Conservation (phyloP, 2,329 filamentous ascomycete genomes). For the Clonostachys sp. region DNA sequence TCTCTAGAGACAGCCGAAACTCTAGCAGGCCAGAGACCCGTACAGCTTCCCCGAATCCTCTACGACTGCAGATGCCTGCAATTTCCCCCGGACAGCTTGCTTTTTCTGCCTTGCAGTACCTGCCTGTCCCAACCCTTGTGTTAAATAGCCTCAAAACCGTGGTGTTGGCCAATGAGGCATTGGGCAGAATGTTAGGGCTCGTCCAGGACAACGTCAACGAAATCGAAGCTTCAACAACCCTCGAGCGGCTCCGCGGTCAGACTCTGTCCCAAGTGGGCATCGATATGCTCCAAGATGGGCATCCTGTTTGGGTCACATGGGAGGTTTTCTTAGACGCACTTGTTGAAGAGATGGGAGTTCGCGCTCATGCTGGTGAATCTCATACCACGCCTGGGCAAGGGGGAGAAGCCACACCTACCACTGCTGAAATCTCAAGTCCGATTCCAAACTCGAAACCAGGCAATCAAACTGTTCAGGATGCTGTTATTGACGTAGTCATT, state of each 20-base stretch:
- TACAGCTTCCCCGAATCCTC: slow-evolving; percentile 29
- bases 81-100: slow-evolving; percentile 51
- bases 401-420: slow-evolving; percentile 30
- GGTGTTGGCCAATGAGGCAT: slow-evolving; percentile 70
- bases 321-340: slow-evolving; percentile 53
- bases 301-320: slow-evolving; percentile 54
- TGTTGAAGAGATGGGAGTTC: slow-evolving; percentile 32
- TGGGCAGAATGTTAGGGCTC: slow-evolving; percentile 64
- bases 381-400: slow-evolving; percentile 10
- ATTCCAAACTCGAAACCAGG: slow-evolving; percentile 3
- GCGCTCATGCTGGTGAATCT: slow-evolving; percentile 11
- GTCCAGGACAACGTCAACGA: slow-evolving; percentile 32
- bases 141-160: slow-evolving; percentile 66
- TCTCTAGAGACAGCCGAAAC: slow-evolving; percentile 12
- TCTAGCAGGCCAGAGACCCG: slow-evolving; percentile 8
- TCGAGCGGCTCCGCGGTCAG: slow-evolving; percentile 60
- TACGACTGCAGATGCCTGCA: slow-evolving; percentile 36
- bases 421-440: slow-evolving; percentile 2
- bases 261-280: slow-evolving; percentile 67
- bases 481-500: slow-evolving; percentile 65
- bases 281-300: slow-evolving; percentile 67
- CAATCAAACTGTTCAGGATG: slow-evolving; percentile 40
- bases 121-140: slow-evolving; percentile 68
- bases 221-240: slow-evolving; percentile 36
- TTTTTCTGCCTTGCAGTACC: slow-evolving; percentile 66